Evolutionary conservation across 1,284 basidiomycete species (phyloP).

Genomic region (Tetrapyrgos nigripes): DNA sequence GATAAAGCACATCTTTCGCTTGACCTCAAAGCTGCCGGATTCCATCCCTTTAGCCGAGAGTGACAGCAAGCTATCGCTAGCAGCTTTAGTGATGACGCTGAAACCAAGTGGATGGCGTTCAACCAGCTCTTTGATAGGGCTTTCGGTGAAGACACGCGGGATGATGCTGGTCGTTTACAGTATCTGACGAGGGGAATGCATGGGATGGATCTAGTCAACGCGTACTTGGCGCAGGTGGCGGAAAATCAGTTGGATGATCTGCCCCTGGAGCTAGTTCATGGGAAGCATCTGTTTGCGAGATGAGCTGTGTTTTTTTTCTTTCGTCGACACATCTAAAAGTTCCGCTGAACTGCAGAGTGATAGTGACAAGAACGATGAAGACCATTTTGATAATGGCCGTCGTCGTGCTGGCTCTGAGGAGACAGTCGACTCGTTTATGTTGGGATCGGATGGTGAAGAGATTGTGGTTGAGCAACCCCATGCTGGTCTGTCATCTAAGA

Average conservation of each 20-base stretch:
- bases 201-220: neutral
- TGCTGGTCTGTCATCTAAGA: neutral
- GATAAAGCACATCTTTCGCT: neutral
- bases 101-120: neutral
- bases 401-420: neutral
- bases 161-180: neutral
- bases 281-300: neutral
- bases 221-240: neutral
- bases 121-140: neutral
- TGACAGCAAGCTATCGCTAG: neutral
- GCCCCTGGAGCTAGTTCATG: neutral
- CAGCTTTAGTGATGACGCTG: neutral
- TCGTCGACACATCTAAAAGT: neutral
- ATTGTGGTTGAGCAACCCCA: neutral
- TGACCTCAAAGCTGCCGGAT: neutral
- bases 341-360: neutral
- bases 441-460: slow-evolving; percentile 1
- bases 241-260: neutral
- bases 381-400: neutral
- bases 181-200: neutral
- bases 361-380: neutral
- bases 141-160: neutral
- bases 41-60: neutral
- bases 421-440: neutral
- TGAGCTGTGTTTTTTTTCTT: neutral